These are phyloP conservation scores for Agastache rugosa DNA, from an alignment of 257 asterid species.

Conservation along the genomic window DNA sequence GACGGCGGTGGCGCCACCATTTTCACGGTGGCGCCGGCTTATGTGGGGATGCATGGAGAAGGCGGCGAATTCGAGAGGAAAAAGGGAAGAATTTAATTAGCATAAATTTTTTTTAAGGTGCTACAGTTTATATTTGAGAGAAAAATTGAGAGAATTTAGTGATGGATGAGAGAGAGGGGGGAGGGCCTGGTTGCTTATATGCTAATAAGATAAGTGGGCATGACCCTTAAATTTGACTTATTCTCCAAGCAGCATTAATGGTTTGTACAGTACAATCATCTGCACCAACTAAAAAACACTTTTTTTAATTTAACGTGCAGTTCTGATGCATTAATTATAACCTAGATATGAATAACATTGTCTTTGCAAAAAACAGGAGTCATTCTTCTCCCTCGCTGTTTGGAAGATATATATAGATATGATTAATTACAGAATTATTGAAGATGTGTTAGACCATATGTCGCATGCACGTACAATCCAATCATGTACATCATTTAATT, in stretches of 20 bases:
- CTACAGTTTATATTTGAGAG: background rate
- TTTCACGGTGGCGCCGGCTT: conserved; percentile 17
- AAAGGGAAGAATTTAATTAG: background rate
- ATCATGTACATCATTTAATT: background rate
- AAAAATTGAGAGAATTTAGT: conserved; percentile 16
- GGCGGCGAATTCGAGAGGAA: background rate
- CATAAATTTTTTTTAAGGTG: background rate
- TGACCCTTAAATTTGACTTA: conserved; percentile 49
- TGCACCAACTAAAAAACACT: conserved; percentile 22
- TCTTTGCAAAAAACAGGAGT: background rate
- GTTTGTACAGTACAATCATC: conserved; percentile 11
- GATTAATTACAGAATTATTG: conserved; percentile 5
- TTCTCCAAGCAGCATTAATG: conserved; percentile 37
- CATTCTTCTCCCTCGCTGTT: background rate
- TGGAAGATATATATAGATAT: background rate
- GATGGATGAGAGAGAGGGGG: conserved; percentile 10
- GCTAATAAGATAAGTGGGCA: conserved; percentile 13
- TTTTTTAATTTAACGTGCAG: background rate
- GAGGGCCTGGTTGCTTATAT: conserved; percentile 49
- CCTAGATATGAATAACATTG: background rate
- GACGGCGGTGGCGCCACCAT: conserved; percentile 18
- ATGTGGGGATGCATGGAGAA: conserved; percentile 33
- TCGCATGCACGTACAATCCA: background rate
- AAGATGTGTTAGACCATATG: background rate
- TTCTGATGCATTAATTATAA: conserved; percentile 7